phyloP scores from a whole-genome alignment of 2,329 filamentous ascomycete species.

The Fusarium liriodendri region DNA sequence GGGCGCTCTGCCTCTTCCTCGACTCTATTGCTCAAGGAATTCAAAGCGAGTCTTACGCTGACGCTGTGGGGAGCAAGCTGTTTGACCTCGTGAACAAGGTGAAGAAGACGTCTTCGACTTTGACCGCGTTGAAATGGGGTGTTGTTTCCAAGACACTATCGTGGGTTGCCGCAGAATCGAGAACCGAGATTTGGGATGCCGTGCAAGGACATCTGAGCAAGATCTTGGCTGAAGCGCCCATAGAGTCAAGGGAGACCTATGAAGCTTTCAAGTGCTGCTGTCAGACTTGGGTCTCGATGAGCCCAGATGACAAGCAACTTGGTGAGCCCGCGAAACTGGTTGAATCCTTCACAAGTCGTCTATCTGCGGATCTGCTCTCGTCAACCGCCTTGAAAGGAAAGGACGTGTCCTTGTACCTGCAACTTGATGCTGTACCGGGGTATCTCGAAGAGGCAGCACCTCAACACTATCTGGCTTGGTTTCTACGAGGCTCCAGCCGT shows the following conservation, averaged over 20 bases:
- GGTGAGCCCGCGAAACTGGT: conserved; percentile 47
- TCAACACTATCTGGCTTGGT: conserved; percentile 51
- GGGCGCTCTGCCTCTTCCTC: conserved; percentile 55
- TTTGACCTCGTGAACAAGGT: conserved; percentile 49
- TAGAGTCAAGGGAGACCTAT: conserved; percentile 51
- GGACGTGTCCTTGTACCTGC: conserved; percentile 29
- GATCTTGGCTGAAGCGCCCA: conserved; percentile 46
- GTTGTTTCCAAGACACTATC: conserved; percentile 51
- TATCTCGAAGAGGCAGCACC: conserved; percentile 43
- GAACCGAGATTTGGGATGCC: conserved; percentile 47
- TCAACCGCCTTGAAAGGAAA: conserved; percentile 37
- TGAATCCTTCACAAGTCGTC: conserved; percentile 47
- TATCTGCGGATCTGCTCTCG: conserved; percentile 47
- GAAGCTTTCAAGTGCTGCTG: conserved; percentile 56
- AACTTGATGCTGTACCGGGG: conserved; percentile 27
- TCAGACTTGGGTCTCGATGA: conserved; percentile 52
- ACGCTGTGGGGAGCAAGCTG: conserved; percentile 54
- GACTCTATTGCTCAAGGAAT: conserved; percentile 57
- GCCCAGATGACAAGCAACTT: conserved; percentile 48
- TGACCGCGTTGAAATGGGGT: conserved; percentile 55
- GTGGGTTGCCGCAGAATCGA: conserved; percentile 48
- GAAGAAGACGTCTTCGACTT: conserved; percentile 44
- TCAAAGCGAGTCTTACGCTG: conserved; percentile 54
- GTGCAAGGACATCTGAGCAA: conserved; percentile 49
- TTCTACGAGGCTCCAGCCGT: conserved; percentile 47